A percentile compares a stretch with the other conserved stretches of the same genome.
These are phyloP conservation scores for Nadsonia fulvescens DNA, from an alignment of 805 yeast species.

Conservation along the genomic window DNA sequence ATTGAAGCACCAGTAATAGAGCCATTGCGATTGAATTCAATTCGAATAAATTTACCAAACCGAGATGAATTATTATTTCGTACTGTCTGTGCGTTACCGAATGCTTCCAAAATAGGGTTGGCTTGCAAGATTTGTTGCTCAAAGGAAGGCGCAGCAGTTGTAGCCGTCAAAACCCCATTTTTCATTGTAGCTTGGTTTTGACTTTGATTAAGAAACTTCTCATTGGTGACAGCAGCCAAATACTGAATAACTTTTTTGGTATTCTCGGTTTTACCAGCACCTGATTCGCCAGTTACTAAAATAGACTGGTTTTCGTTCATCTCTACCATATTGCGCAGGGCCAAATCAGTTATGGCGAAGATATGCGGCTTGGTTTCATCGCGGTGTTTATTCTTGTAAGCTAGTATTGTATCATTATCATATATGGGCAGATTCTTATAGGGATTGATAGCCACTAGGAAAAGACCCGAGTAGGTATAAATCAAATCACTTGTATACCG, in stretches of 20 bases:
- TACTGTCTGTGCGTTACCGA: constrained; percentile 93
- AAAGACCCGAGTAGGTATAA: constrained; percentile 78
- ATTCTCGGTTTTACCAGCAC: constrained; percentile 97
- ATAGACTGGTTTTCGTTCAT: constrained; percentile 71
- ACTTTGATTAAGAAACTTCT: constrained; percentile 9
- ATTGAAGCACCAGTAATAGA: constrained; percentile 75
- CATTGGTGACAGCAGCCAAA: constrained; percentile 54
- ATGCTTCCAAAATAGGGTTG: constrained; percentile 87
- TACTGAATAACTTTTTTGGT: constrained; percentile 90
- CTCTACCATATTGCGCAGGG: constrained; percentile 55
- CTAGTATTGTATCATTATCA: constrained; percentile 33
- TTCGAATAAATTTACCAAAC: constrained; percentile 88
- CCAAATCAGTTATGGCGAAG: constrained; percentile 74
- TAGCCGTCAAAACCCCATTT: constrained; percentile 4
- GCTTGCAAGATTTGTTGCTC: constrained; percentile 82
- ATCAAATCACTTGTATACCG: constrained; percentile 66
- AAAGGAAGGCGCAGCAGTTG: constrained; percentile 24
- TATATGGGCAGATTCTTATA: constrained; percentile 62
- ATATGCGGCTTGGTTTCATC: constrained; percentile 64
- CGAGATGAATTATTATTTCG: constrained; percentile 89
- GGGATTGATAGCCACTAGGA: constrained; percentile 90
- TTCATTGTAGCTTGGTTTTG: constrained; percentile 4
- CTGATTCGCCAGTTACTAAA: constrained; percentile 95
- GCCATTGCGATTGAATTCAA: constrained; percentile 48
- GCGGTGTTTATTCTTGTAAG: constrained; percentile 31